A percentile compares a stretch with the other conserved stretches of the same genome.
Evolutionary conservation across 2,329 filamentous ascomycete genomes (phyloP).

Genomic region (Aciculosporium take): DNA sequence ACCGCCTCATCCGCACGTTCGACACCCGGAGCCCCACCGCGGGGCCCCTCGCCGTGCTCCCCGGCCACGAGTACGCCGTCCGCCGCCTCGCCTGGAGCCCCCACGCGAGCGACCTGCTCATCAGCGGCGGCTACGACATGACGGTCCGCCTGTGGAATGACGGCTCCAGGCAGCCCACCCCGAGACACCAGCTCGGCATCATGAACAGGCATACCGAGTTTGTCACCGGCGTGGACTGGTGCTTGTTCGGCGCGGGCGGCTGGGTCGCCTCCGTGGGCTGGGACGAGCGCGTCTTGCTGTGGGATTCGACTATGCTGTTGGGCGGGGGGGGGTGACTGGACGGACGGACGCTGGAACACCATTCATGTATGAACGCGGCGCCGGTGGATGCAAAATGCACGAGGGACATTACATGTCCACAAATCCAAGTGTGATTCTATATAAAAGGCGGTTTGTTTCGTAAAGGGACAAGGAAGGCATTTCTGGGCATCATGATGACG

Average conservation of each 20-base stretch:
- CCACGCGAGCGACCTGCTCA: slow-evolving; percentile 74
- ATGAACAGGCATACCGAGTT: slow-evolving; percentile 96
- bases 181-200: slow-evolving; percentile 61
- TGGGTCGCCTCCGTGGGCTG: slow-evolving; percentile 93
- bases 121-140: slow-evolving; percentile 96
- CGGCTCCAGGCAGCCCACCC: slow-evolving; percentile 30
- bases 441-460: not conserved
- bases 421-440: not conserved
- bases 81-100: slow-evolving; percentile 81
- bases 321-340: slow-evolving; percentile 13
- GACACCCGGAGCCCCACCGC: slow-evolving; percentile 66
- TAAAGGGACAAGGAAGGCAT: too few species aligned
- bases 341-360: not conserved
- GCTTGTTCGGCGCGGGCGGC: slow-evolving; percentile 83
- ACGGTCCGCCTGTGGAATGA: slow-evolving; percentile 90
- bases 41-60: slow-evolving; percentile 59
- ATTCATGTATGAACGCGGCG: too few species aligned
- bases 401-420: too few species aligned
- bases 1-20: slow-evolving; percentile 75
- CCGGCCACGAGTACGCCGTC: slow-evolving; percentile 85
- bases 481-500: not conserved
- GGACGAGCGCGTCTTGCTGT: slow-evolving; percentile 83
- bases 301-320: slow-evolving; percentile 59
- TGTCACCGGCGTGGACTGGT: slow-evolving; percentile 94
- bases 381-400: too few species aligned